Conservation (phyloP, 2,329 filamentous ascomycete species). For the Calonectria crousiana region DNA sequence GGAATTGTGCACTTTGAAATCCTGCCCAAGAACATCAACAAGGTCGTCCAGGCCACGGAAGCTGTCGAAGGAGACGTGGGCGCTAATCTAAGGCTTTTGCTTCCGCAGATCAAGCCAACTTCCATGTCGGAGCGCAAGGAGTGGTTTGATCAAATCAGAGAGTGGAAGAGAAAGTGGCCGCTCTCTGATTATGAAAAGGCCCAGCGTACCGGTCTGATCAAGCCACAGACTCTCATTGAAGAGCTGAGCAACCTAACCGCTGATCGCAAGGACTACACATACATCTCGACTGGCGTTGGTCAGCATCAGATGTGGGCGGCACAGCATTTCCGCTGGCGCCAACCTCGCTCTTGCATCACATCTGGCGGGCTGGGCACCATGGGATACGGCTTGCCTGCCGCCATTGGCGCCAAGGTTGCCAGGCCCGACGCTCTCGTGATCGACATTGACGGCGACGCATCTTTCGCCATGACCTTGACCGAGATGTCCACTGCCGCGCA, state of each 20-base stretch:
- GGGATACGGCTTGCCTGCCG: slow-evolving; percentile 94
- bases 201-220: slow-evolving; percentile 82
- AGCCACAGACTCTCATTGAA: slow-evolving; percentile 93
- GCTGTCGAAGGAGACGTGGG: slow-evolving; percentile 96
- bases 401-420: slow-evolving; percentile 92
- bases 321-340: slow-evolving; percentile 94
- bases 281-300: slow-evolving; percentile 93
- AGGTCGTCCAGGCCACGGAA: slow-evolving; percentile 96
- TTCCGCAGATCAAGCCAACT: slow-evolving; percentile 77
- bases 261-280: slow-evolving; percentile 82
- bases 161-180: slow-evolving; percentile 93
- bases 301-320: slow-evolving; percentile 99
- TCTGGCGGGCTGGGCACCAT: slow-evolving; percentile 91
- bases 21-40: slow-evolving; percentile 99
- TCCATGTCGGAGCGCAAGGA: slow-evolving; percentile 75
- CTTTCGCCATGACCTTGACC: slow-evolving; percentile 97
- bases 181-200: slow-evolving; percentile 84
- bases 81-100: slow-evolving; percentile 78
- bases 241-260: slow-evolving; percentile 88
- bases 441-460: slow-evolving; percentile 97
- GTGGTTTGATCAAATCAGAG: slow-evolving; percentile 91
- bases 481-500: slow-evolving; percentile 93
- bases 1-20: slow-evolving; percentile 99
- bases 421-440: slow-evolving; percentile 83
- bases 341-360: slow-evolving; percentile 93